Evolutionary conservation across 441 rosid species (phyloP), one percentile per base, ranked within the genome.

Genomic region (Erysimum pusillum): DNA sequence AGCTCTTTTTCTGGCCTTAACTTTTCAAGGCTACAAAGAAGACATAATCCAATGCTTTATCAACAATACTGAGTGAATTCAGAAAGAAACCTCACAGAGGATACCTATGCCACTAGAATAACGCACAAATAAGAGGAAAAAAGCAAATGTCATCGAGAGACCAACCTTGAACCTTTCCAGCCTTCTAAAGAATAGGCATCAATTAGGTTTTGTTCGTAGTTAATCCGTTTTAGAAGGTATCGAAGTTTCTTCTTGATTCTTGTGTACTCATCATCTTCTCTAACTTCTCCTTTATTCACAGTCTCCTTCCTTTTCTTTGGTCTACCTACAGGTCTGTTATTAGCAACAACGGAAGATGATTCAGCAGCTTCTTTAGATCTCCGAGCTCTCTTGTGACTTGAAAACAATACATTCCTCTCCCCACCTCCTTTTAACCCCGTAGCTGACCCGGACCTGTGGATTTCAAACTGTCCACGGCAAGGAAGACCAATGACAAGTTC

Each of bases 151-250:
- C 17, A 66, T 0, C 12, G 0, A 72, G 71, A 79, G 63, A 80
- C 91, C 56, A 67, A 96, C 99, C 97, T 96, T 79, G 87, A 86
- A 64, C 98, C 96, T 88, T 92, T 96, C 99, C 98, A 93, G 69
- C 99, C 99, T 86, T 96, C 98, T 38, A 91, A 82, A 58, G 98
- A 96, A 83, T 96, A 96, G 7, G 98, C 99, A 41, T 85, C 83
- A 71, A 96, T 96, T 65, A 96, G 85, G 81, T 83, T 96, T 80
- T 81, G 90, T 84, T 96, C 97, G 41, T 92, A 93, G 81, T 63
- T 85, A 63, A 93, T 94, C 76, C 92, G 83, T 69, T 83, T 86
- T 63, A 93, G 76, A 6, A 93, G 83, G 70, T 96, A 96, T 41
- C 92, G 82, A 61, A 96, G 86, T 63, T 88, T 93, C 69, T 56